Evolutionary conservation across 176 grass and related monocot species (phyloP), one percentile per base, ranked within the genome.

Genomic region (Triticum turgidum): DNA sequence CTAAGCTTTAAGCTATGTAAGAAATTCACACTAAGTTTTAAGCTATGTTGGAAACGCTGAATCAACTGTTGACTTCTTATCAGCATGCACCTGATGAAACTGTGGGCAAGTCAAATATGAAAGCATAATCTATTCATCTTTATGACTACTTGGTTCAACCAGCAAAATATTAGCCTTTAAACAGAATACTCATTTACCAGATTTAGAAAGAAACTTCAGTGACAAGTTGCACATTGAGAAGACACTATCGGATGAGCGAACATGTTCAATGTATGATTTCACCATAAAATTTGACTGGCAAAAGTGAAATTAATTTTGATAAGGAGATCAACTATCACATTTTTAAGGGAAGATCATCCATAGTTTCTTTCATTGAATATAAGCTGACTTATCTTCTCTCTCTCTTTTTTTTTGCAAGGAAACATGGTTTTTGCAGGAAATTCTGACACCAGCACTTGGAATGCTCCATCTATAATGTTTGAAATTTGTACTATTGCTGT

Each of bases 401-500:
- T 51, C 27, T 44, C 39, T 42, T 3, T 44, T 44, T 11, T 74
- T 51, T 76, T 76, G n/a, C 47, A 86, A 70, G 11, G 11, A 74
- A 70, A 59, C 32, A 86, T 13, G 29, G 61, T 76, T 58, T 5
- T 65, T 67, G 58, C 61, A 77, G 42, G 15, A 38, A 65, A 47
- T 77, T 67, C 75, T 21, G 37, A 25, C 58, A 82, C 7, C 41
- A 86, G 47, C 72, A 67, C 22, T 47, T 7, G 20, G 42, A 82
- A 65, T 56, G 20, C 65, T 33, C 37, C n/a, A 78, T 78, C 29
- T 56, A 44, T 65, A 75, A 84, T 25, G 35, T 81, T 78, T 27
- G 65, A 65, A 91, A 94, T 45, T 42, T 71, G 76, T n/a, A 70
- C 13, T 27, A 21, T 76, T 51, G 25, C 73, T 33, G 44, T 76